These are phyloP conservation scores for Haematococcus lacustris DNA, from an alignment of 139 green algal genomes.

Conservation along the genomic window DNA sequence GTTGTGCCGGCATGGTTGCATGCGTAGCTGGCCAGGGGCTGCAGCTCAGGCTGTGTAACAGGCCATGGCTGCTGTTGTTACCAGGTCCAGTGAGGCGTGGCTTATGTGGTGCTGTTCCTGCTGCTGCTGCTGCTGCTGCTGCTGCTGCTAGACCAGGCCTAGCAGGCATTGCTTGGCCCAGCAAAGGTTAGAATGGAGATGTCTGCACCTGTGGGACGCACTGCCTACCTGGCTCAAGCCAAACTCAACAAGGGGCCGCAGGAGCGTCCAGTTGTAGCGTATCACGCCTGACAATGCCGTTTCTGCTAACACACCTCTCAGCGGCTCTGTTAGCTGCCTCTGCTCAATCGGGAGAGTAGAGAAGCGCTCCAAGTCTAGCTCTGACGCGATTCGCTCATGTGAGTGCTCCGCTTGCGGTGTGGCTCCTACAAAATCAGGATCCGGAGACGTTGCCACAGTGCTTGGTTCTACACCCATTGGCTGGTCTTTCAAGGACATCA, in stretches of 20 bases:
- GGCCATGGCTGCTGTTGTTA: not conserved
- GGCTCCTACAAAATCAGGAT: too few species aligned
- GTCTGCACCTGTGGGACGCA: too few species aligned
- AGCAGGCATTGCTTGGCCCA: not conserved
- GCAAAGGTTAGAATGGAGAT: too few species aligned
- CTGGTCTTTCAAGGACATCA: too few species aligned
- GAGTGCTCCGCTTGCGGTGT: not conserved
- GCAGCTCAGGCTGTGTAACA: too few species aligned
- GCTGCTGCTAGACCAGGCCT: not conserved
- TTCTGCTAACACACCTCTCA: slow-evolving; percentile 49
- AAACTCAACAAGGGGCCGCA: slow-evolving; percentile 46
- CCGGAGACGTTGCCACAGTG: too few species aligned
- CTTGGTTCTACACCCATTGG: too few species aligned
- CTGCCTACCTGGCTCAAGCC: slow-evolving; percentile 28
- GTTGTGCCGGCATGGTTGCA: too few species aligned
- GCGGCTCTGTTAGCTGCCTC: slow-evolving; percentile 18
- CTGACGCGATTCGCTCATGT: slow-evolving; percentile 9
- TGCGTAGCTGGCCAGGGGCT: too few species aligned
- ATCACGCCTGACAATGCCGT: slow-evolving; percentile 36
- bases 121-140: not conserved
- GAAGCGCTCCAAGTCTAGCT: slow-evolving; percentile 24
- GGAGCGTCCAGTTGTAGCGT: slow-evolving; percentile 46
- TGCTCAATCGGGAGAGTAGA: slow-evolving; percentile 10
- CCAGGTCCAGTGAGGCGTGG: not conserved
- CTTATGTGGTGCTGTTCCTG: not conserved